phyloP scores from a whole-genome alignment of 768 basidiomycete species.

The Xerocomellus dryophilus region DNA sequence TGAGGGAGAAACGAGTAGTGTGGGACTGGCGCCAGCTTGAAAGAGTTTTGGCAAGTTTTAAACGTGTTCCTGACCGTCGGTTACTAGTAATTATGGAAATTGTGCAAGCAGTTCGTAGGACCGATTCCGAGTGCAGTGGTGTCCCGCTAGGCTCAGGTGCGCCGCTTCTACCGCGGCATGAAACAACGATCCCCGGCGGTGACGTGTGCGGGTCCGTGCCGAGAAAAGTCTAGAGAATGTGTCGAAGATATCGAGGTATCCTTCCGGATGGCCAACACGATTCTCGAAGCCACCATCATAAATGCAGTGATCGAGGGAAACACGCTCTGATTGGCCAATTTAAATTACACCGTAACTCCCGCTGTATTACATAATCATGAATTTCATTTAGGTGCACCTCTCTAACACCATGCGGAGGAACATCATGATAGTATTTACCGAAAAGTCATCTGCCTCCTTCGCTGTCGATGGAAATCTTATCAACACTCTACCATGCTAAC shows the following conservation, averaged over 20 bases:
- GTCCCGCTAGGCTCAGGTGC: not conserved
- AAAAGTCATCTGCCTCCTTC: too few species aligned
- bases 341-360: too few species aligned
- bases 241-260: not conserved
- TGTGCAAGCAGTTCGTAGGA: not conserved
- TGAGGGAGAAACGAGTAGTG: slow-evolving; percentile 1
- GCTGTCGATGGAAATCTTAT: too few species aligned
- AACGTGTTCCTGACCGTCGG: slow-evolving; percentile 17
- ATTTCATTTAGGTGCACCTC: not conserved
- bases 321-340: not conserved
- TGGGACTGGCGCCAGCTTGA: slow-evolving; percentile 5
- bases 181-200: not conserved
- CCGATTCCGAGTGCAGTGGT: not conserved
- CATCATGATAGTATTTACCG: too few species aligned
- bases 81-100: slow-evolving; percentile 17
- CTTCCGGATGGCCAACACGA: too few species aligned
- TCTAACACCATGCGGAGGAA: not conserved
- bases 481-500: too few species aligned
- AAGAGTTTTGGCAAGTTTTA: slow-evolving; percentile 11
- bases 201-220: not conserved
- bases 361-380: too few species aligned
- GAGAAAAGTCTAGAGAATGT: not conserved
- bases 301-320: slow-evolving; percentile 1
- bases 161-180: not conserved
- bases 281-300: not conserved